phyloP scores from a whole-genome alignment of 1,284 basidiomycete species.

The Sporisorium exsertum region DNA sequence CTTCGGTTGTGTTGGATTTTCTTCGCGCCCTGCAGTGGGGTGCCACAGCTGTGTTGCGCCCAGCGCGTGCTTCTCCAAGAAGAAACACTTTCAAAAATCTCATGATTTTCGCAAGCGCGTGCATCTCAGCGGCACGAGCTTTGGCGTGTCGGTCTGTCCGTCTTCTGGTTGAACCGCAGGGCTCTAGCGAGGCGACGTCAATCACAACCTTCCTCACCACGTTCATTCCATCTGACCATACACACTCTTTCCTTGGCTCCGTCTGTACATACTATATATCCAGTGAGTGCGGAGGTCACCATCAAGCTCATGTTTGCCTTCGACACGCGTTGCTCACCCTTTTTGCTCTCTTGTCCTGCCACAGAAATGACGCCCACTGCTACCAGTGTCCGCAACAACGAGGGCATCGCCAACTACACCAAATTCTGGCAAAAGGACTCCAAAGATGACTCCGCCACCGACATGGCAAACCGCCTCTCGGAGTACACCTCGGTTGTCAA shows the following conservation, averaged over 20 bases:
- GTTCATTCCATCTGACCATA: not conserved
- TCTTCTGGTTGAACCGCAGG: not conserved
- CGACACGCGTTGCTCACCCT: not conserved
- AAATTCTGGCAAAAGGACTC: conserved; percentile 93
- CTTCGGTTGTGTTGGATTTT: conserved; percentile 7
- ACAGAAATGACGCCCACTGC: conserved; percentile 51
- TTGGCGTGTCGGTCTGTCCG: not conserved
- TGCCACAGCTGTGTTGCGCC: not conserved
- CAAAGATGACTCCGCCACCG: conserved; percentile 77
- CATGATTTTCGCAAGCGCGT: conserved; percentile 11
- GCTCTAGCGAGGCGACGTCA: not conserved
- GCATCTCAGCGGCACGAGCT: not conserved
- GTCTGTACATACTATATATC: conserved; percentile 8
- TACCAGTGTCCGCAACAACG: conserved; percentile 80
- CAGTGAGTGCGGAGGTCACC: conserved; percentile 3
- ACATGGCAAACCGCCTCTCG: conserved; percentile 81
- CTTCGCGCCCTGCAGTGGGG: conserved; percentile 3
- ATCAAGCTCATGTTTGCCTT: not conserved
- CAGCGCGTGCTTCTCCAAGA: not conserved
- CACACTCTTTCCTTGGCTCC: not conserved
- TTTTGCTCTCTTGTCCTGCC: not conserved
- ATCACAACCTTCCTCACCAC: not conserved
- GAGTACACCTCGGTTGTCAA: conserved; percentile 95
- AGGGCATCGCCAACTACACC: conserved; percentile 90
- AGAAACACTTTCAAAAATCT: conserved; percentile 8